These are phyloP conservation scores for Bipolaris victoriae DNA, from an alignment of 2,329 filamentous ascomycete genomes.

Conservation along the genomic window DNA sequence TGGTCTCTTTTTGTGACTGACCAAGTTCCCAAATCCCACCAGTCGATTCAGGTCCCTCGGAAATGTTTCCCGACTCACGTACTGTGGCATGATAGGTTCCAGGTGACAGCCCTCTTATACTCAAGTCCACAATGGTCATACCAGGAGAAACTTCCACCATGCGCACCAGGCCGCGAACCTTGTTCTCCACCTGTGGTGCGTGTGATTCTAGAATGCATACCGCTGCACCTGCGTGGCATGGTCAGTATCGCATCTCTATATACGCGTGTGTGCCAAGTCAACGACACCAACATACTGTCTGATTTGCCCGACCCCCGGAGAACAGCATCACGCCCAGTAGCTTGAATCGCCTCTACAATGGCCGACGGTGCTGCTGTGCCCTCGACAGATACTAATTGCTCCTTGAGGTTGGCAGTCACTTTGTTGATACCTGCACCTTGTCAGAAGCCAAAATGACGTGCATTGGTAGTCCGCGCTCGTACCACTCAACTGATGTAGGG, in stretches of 20 bases:
- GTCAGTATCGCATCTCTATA: constrained; percentile 6
- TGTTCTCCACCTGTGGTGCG: constrained; percentile 63
- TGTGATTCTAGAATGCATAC: constrained; percentile 96
- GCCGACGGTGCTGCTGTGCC: constrained; percentile 90
- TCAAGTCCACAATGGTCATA: constrained; percentile 85
- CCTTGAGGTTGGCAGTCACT: constrained; percentile 79
- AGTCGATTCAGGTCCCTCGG: constrained; percentile 78
- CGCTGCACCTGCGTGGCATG: constrained; percentile 65
- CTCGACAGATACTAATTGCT: constrained; percentile 83
- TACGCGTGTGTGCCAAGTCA: not conserved
- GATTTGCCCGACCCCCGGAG: constrained; percentile 84
- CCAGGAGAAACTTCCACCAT: constrained; percentile 88
- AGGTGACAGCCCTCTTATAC: constrained; percentile 78
- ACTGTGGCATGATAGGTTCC: constrained; percentile 86
- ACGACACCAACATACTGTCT: constrained; percentile 68
- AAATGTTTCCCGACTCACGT: constrained; percentile 85
- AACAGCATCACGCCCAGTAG: constrained; percentile 91
- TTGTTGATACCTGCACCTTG: constrained; percentile 72
- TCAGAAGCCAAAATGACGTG: constrained; percentile 32
- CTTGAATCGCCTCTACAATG: constrained; percentile 87
- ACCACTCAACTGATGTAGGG: constrained; percentile 75
- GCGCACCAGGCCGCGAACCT: constrained; percentile 84
- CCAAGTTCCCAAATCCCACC: constrained; percentile 78
- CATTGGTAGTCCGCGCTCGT: constrained; percentile 34
- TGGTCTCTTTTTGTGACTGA: constrained; percentile 53